Base-by-base conservation (phyloP, 306 rosid species). In the Castanospermum australe region DNA sequence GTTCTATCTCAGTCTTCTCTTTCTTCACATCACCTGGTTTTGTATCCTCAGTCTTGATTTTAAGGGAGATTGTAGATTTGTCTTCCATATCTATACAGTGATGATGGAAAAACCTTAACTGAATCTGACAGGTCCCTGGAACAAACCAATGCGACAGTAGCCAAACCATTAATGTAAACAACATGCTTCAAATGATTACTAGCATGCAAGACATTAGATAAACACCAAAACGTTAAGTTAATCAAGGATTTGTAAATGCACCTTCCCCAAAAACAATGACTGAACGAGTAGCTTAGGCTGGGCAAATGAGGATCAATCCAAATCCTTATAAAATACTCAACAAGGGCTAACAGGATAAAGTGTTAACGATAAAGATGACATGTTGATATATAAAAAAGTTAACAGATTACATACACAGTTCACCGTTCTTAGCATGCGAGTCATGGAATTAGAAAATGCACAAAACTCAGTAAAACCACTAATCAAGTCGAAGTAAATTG, bases 21-120 rank as follows among this genome's bases (percentile, higher is more conserved):
- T 77, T 82, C 64, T 69, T 78, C 7, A 44, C 83, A 57, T 82
- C 83, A 17, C 44, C 72, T 20, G 63, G 67, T 15, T 64, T 81
- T 44, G 20, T 44, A 78, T 81, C 86, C 81, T 84, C 83, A 4
- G 79, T 69, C 87, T 82, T 84, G 59, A 79, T 28, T 68, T 83
- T 52, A 41, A 14, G 15, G 8, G 80, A n/a, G 13, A 51, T 8
- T 44, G 70, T 20, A 9, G 81, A 51, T 71, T 83, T 84, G 52
- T 77, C 86, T 69, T 81, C 98, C 92, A 92, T 88, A 65, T 66
- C 79, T 80, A 54, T 78, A 61, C 22, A 83, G 61, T 4, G 24
- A 18, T 28, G 78, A 71, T 7, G 79, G 18, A 24, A 73, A 75
- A 24, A 60, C 73, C 73, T 35, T 36, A 33, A 14, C 36, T 22